Base-by-base conservation (phyloP, 768 basidiomycete genomes). In the Lactarius vividus region DNA sequence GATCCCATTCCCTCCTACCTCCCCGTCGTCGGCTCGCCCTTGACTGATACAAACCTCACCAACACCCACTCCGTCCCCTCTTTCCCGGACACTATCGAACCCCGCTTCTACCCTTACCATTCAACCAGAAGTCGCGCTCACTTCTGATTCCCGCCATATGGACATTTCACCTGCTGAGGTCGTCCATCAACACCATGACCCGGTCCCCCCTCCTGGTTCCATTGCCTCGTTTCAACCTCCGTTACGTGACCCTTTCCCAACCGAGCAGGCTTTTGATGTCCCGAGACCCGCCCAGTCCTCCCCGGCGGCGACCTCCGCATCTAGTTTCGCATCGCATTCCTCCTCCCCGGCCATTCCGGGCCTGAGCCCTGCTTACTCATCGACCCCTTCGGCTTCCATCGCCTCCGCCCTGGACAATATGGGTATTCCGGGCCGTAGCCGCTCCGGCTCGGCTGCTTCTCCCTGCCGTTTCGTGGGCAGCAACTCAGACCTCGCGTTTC, bases 281-380 rank as follows among this genome's bases (percentile, higher is more conserved):
- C 63, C 74, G 18, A 73, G 72, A 62, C 71, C 70, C 60, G 63
- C 74, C 16, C 73, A 72, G 18, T 73, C 76, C 55, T 77, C 77
- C 39, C 76, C 76, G 52, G 73, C 73, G 53, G 72, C 73, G 33
- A 73, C 73, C 2, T 74, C 75, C 26, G 73, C 70, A 55, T 76
- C 76, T 31, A 74, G 74, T 52, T 75, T 69, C 33, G 67, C 72
- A 39, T 78, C 77, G 16, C 75, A 77, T 59, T 69, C 72, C 5
- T 77, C 77, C 8, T 76, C 76, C 20, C 76, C 77, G 44, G 71
- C 75, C 8, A 62, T 74, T 42, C 73, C 74, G 33, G 76, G 74
- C 68, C 67, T 77, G 37, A 70, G 72, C 23, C 65, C 75, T 2
- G 64, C 71, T n/a, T 77, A 71, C 63, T 56, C 71, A 31, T 66